phyloP scores from a whole-genome alignment of 345 rosid genomes.

The Bretschneidera sinensis region DNA sequence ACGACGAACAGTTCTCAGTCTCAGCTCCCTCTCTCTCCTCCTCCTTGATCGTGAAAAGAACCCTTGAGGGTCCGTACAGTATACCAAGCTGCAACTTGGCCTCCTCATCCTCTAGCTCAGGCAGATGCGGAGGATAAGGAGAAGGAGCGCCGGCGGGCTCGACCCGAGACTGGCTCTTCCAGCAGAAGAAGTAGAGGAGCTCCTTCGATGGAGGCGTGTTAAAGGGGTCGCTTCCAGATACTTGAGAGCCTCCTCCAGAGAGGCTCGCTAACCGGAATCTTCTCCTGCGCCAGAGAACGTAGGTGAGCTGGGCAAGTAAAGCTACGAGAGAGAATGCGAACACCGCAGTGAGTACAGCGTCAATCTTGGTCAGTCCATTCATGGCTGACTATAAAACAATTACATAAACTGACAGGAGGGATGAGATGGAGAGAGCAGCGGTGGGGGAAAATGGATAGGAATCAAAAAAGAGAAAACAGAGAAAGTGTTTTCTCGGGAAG shows the following conservation, averaged over 20 bases:
- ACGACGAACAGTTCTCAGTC: background rate
- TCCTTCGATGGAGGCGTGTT: slow-evolving; percentile 58
- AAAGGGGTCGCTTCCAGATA: slow-evolving; percentile 15
- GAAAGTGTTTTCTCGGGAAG: slow-evolving; percentile 11
- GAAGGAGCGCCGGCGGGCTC: slow-evolving; percentile 35
- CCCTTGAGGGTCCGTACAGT: slow-evolving; percentile 50
- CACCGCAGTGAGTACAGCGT: slow-evolving; percentile 31
- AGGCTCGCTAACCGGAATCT: slow-evolving; percentile 31
- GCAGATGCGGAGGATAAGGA: slow-evolving; percentile 6
- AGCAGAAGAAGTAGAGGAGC: slow-evolving; percentile 71
- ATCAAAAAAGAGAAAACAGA: background rate
- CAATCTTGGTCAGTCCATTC: slow-evolving; percentile 36
- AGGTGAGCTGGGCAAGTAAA: slow-evolving; percentile 35
- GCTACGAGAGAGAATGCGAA: slow-evolving; percentile 39
- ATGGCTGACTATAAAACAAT: slow-evolving; percentile 17
- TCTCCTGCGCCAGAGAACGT: slow-evolving; percentile 48
- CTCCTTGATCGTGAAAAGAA: slow-evolving; percentile 63
- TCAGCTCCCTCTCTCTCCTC: slow-evolving; percentile 48
- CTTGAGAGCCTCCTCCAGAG: slow-evolving; percentile 18
- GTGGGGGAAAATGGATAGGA: background rate
- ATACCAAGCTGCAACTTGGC: slow-evolving; percentile 28
- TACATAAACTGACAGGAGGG: background rate
- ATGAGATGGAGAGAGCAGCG: background rate
- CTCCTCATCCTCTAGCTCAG: slow-evolving; percentile 25
- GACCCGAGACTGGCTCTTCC: slow-evolving; percentile 50